These are phyloP conservation scores for Coemansia javaensis DNA, from an alignment of 192 early-diverging fungal species.

Conservation along the genomic window DNA sequence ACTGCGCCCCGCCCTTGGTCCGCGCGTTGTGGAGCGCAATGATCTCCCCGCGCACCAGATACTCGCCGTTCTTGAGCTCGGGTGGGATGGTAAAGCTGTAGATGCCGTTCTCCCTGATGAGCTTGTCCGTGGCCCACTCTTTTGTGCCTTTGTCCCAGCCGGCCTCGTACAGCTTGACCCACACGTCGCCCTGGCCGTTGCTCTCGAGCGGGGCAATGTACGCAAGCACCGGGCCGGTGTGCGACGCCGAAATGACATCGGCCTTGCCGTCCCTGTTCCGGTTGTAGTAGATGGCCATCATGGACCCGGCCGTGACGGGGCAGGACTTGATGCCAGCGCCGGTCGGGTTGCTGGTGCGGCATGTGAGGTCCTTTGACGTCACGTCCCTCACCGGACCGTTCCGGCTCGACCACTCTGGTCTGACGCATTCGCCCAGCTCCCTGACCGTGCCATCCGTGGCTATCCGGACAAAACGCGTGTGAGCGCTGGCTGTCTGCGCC, in stretches of 20 bases:
- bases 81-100: conserved; percentile 10
- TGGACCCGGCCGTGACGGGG: conserved; percentile 6
- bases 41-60: conserved; percentile 20
- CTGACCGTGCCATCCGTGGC: too few relatives aligned
- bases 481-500: too few relatives aligned
- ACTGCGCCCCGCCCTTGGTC: conserved; percentile 9
- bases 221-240: conserved; percentile 12
- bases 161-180: conserved; percentile 22
- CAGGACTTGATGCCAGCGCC: background rate
- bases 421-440: too few relatives aligned
- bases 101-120: conserved; percentile 10
- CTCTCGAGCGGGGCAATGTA: conserved; percentile 12
- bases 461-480: too few relatives aligned
- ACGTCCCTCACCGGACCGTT: conserved; percentile 12
- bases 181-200: conserved; percentile 9
- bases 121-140: conserved; percentile 13
- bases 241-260: conserved; percentile 10
- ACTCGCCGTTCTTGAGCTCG: conserved; percentile 13
- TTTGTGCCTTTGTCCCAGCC: conserved; percentile 2
- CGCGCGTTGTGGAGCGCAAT: conserved; percentile 19
- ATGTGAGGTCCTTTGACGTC: conserved; percentile 3
- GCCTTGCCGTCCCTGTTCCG: background rate
- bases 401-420: background rate
- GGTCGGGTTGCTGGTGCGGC: conserved; percentile 8
- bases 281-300: conserved; percentile 6